Evolutionary conservation across 495 filamentous ascomycete genomes (phyloP).

Genomic region (Hapsidospora chrysogenum): DNA sequence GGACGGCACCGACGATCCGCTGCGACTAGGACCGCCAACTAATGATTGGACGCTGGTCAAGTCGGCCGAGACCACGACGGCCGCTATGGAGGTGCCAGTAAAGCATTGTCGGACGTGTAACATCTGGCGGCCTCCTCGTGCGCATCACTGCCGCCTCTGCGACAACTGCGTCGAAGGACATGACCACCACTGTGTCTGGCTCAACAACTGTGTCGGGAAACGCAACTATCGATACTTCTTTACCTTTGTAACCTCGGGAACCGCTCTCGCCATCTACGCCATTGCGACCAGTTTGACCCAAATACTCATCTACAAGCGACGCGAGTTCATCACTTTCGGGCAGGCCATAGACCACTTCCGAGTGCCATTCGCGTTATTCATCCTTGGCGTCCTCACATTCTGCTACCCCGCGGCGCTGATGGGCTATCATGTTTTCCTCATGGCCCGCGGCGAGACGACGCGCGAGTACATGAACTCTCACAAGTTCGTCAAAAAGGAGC

Average conservation of each 20-base stretch:
- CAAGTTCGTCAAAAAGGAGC: constrained; percentile 81
- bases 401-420: constrained; percentile 73
- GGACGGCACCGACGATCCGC: constrained; percentile 54
- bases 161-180: constrained; percentile 96
- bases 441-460: constrained; percentile 82
- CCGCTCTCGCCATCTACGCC: constrained; percentile 61
- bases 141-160: constrained; percentile 90
- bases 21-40: constrained; percentile 62
- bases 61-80: constrained; percentile 49
- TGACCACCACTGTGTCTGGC: constrained; percentile 97
- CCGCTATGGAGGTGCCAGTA: constrained; percentile 89
- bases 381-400: constrained; percentile 58
- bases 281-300: constrained; percentile 64
- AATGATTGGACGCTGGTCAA: constrained; percentile 87
- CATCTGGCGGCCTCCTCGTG: constrained; percentile 89
- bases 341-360: constrained; percentile 48
- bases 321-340: constrained; percentile 44
- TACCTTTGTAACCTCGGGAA: constrained; percentile 60
- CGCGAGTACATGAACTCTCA: constrained; percentile 90
- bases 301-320: constrained; percentile 50
- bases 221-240: constrained; percentile 98
- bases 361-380: constrained; percentile 76
- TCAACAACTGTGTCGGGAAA: constrained; percentile 95
- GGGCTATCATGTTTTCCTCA: constrained; percentile 80
- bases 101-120: constrained; percentile 97